Percentiles rank a stretch among this genome's conserved stretches.
Evolutionary conservation across 2,329 filamentous ascomycete genomes (phyloP).

Genomic region (Aaosphaeria arxii): DNA sequence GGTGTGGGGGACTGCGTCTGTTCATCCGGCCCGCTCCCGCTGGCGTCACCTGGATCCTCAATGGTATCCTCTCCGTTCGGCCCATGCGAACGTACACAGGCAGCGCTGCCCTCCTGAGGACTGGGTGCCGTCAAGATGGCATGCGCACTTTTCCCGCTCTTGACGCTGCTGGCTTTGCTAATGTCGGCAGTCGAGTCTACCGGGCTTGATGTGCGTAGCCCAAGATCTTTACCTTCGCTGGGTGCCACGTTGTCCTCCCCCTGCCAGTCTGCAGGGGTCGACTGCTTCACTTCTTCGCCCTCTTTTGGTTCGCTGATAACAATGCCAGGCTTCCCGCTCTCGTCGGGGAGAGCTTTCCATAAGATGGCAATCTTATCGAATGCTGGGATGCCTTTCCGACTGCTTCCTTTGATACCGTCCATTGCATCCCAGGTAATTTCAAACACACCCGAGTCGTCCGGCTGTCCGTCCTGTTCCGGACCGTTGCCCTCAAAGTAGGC

Average conservation of each 20-base stretch:
- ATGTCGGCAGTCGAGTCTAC: constrained; percentile 58
- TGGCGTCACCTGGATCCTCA: constrained; percentile 22
- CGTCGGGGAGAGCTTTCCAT: constrained; percentile 59
- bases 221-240: constrained; percentile 61
- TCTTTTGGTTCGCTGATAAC: constrained; percentile 64
- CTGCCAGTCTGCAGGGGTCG: constrained; percentile 71
- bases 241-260: constrained; percentile 46
- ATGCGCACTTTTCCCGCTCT: constrained; percentile 44
- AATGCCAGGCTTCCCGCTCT: constrained; percentile 30
- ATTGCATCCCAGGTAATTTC: constrained; percentile 73
- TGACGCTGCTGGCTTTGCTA: constrained; percentile 70
- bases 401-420: constrained; percentile 92
- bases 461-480: constrained; percentile 62
- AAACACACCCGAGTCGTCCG: constrained; percentile 69
- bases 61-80: constrained; percentile 31
- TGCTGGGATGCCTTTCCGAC: constrained; percentile 74
- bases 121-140: constrained; percentile 22
- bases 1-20: constrained; percentile 6
- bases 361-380: constrained; percentile 82
- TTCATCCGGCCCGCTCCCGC: constrained; percentile 11
- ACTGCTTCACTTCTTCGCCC: constrained; percentile 68
- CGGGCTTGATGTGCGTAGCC: constrained; percentile 63
- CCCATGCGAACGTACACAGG: constrained; percentile 40
- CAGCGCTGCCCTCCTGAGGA: constrained; percentile 33
- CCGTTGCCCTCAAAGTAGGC: constrained; percentile 83